Evolutionary conservation across 371 early-diverging fungal species (phyloP).

Genomic region (Mortierella sp.): DNA sequence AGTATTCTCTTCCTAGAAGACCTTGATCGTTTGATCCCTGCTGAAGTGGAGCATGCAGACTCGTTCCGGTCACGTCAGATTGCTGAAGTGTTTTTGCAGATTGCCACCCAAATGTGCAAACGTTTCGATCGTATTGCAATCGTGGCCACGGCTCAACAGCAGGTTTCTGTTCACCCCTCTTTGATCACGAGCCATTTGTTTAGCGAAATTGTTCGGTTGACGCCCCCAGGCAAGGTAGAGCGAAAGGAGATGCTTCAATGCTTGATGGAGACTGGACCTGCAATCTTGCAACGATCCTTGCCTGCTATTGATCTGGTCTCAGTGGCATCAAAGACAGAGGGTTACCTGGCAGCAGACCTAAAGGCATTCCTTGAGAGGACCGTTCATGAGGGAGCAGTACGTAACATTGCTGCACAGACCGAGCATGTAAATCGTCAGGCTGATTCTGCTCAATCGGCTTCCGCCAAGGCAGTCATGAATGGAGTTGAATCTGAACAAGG

Average conservation of each 20-base stretch:
- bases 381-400: slow-evolving; percentile 83
- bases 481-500: background rate
- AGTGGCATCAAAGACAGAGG: slow-evolving; percentile 87
- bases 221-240: slow-evolving; percentile 75
- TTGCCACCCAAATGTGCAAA: slow-evolving; percentile 56
- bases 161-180: slow-evolving; percentile 71
- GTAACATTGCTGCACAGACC: slow-evolving; percentile 61
- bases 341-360: slow-evolving; percentile 88
- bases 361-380: slow-evolving; percentile 83
- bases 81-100: slow-evolving; percentile 71
- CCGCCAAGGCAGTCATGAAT: slow-evolving; percentile 5
- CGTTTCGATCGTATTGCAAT: slow-evolving; percentile 65
- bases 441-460: background rate
- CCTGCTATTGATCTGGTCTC: slow-evolving; percentile 71
- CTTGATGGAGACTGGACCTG: slow-evolving; percentile 41
- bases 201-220: slow-evolving; percentile 71
- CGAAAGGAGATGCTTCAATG: slow-evolving; percentile 62
- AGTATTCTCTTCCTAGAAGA: slow-evolving; percentile 95
- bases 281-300: slow-evolving; percentile 54
- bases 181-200: slow-evolving; percentile 75
- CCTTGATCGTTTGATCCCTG: slow-evolving; percentile 91
- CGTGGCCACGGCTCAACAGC: slow-evolving; percentile 78
- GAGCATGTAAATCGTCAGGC: slow-evolving; percentile 23
- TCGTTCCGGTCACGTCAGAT: slow-evolving; percentile 76
- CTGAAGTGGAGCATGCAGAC: slow-evolving; percentile 85